A percentile compares a stretch with the other conserved stretches of the same genome.
Conservation (phyloP, 1,284 basidiomycete species). For the Calocybe gambosa region DNA sequence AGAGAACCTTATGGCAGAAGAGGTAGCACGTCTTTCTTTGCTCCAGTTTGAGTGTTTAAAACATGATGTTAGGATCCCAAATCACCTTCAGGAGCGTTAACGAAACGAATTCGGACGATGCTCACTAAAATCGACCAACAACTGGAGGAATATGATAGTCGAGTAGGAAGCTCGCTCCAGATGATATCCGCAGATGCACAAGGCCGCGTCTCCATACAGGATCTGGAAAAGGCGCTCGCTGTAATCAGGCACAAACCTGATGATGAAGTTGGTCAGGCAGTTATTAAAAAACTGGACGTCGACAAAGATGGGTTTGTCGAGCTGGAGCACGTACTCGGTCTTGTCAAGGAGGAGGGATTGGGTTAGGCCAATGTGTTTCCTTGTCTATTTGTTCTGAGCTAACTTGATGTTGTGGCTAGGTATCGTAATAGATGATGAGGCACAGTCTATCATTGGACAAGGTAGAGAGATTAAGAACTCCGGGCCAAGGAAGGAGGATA, state of each 20-base stretch:
- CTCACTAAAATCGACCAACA: constrained; percentile 94
- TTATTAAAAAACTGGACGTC: constrained; percentile 92
- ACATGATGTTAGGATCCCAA: constrained; percentile 64
- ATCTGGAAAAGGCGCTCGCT: constrained; percentile 85
- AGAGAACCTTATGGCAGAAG: constrained; percentile 85
- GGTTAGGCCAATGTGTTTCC: constrained; percentile 37
- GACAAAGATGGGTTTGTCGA: constrained; percentile 96
- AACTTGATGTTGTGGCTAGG: constrained; percentile 32
- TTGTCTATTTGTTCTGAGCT: constrained; percentile 8
- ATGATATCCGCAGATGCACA: constrained; percentile 91
- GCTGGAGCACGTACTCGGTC: constrained; percentile 73
- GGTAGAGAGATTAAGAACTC: constrained; percentile 71
- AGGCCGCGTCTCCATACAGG: constrained; percentile 87
- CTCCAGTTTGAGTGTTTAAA: constrained; percentile 3
- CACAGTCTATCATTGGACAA: constrained; percentile 67
- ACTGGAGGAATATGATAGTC: constrained; percentile 86
- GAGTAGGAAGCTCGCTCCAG: constrained; percentile 89
- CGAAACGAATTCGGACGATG: constrained; percentile 94
- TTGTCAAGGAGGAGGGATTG: constrained; percentile 75
- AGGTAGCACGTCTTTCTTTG: constrained; percentile 38
- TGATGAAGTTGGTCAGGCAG: constrained; percentile 83
- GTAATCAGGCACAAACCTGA: constrained; percentile 94
- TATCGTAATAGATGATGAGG: constrained; percentile 69
- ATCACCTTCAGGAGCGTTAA: constrained; percentile 75
- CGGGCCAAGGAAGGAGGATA: constrained; percentile 81